phyloP scores from a whole-genome alignment of 768 basidiomycete genomes.

The Leucocoprinus leucothites region DNA sequence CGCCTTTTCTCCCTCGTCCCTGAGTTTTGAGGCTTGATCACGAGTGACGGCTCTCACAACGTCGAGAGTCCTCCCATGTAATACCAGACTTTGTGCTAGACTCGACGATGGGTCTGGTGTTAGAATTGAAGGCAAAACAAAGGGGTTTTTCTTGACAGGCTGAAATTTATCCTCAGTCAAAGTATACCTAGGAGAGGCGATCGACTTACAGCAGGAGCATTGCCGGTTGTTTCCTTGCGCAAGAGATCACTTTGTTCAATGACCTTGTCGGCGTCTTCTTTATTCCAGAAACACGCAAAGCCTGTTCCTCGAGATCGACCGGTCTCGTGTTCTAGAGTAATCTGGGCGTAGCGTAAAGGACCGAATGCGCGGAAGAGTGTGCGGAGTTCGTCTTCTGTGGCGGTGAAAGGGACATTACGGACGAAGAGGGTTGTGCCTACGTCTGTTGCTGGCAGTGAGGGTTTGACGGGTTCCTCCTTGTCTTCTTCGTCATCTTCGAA shows the following conservation, averaged over 20 bases:
- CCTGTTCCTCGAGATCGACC: conserved; percentile 93
- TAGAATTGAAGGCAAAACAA: conserved; percentile 82
- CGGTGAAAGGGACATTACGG: conserved; percentile 88
- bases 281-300: conserved; percentile 97
- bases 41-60: conserved; percentile 88
- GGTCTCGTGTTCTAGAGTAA: conserved; percentile 79
- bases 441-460: conserved; percentile 78
- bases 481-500: conserved; percentile 33
- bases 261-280: conserved; percentile 82
- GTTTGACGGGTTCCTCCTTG: conserved; percentile 49
- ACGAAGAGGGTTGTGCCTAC: conserved; percentile 91
- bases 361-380: conserved; percentile 91
- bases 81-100: conserved; percentile 75
- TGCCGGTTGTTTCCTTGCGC: conserved; percentile 58
- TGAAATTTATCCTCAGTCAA: conserved; percentile 19
- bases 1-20: conserved; percentile 81
- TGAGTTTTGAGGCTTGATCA: conserved; percentile 83
- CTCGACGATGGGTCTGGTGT: conserved; percentile 91
- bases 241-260: conserved; percentile 78
- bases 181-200: not conserved
- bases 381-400: conserved; percentile 90
- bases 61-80: conserved; percentile 92
- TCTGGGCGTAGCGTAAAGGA: conserved; percentile 87
- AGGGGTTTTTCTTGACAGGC: conserved; percentile 74
- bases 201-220: conserved; percentile 25